Base-by-base conservation (phyloP, 305 asterid species). In the Fraxinus xanthoxyloides region DNA sequence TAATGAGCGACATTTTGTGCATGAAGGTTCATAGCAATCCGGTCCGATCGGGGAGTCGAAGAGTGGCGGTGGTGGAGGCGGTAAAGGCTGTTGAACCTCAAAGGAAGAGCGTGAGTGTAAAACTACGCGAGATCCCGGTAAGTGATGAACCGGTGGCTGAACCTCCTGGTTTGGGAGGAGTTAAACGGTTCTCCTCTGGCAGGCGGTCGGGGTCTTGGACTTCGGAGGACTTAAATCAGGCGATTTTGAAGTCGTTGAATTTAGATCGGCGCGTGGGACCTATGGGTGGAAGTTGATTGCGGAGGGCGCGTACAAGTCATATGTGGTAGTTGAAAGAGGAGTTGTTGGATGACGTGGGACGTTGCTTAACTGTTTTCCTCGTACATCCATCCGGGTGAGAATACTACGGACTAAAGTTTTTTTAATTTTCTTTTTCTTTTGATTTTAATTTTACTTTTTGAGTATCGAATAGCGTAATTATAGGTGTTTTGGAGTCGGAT, bases 161-260 rank as follows among this genome's bases (percentile, higher is more conserved):
- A 51, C 84, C 93, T 10, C 92, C 94, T 61, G 87, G 90, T 77
- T 85, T 94, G 87, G 98, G 96, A 73, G 97, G 88, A 34, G 70
- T 93, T 85, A 90, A 81, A 61, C 88, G 91, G 90, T 90, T 91
- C 72, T 82, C 84, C 3, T 94, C 98, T 5, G 97, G 96, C 0
- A 88, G 97, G 84, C 88, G 92, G 54, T 87, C 97, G 31, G 90
- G 78, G 15, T 86, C 90, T 1, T 91, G 91, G 90, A 80, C 86
- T 63, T 88, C 87, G 0, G 92, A 92, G 15, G 95, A 90, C 24
- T 85, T 90, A 24, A 85, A 83, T 31, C 86, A 80, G 81, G 89
- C 87, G 40, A 34, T 82, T 2, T 23, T 83, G 38, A 84, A 36
- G 31, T 65, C 81, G 43, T 54, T 46, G 19, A 56, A 74, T 10